phyloP scores from a whole-genome alignment of 2,329 filamentous ascomycete genomes.

The Ceratocystis albifundus region DNA sequence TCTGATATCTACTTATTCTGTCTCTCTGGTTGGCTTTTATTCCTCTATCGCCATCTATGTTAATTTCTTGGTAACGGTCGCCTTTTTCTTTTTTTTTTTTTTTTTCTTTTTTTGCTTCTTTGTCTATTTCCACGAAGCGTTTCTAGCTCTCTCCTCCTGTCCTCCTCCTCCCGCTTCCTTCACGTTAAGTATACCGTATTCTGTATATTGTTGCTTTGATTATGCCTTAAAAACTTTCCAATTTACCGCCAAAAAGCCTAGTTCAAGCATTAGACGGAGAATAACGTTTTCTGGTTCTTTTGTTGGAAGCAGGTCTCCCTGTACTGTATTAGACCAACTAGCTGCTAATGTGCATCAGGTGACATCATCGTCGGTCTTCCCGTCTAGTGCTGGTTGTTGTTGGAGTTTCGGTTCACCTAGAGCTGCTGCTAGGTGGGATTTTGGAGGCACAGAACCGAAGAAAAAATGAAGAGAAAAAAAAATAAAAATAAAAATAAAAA shows the following conservation, averaged over 20 bases:
- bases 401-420: background rate
- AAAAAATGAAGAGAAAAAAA: too few species aligned
- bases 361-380: background rate
- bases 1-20: background rate
- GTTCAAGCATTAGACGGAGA: too few species aligned
- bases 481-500: too few species aligned
- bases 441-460: background rate
- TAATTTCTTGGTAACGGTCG: background rate
- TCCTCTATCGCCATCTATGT: slow-evolving; percentile 4
- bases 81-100: background rate
- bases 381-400: background rate
- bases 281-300: background rate
- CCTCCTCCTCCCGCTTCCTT: too few species aligned
- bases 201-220: background rate
- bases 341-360: background rate
- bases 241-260: too few species aligned
- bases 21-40: background rate
- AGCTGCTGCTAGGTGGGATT: background rate
- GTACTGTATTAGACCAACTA: background rate
- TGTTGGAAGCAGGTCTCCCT: background rate
- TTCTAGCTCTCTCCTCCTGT: background rate
- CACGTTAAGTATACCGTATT: background rate
- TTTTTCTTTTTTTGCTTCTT: too few species aligned
- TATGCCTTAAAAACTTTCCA: too few species aligned
- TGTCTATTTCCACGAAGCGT: background rate